Evolutionary conservation across 2,329 filamentous ascomycete species (phyloP), one percentile per base, ranked within the genome.

Genomic region (Tolypocladium tundrense): DNA sequence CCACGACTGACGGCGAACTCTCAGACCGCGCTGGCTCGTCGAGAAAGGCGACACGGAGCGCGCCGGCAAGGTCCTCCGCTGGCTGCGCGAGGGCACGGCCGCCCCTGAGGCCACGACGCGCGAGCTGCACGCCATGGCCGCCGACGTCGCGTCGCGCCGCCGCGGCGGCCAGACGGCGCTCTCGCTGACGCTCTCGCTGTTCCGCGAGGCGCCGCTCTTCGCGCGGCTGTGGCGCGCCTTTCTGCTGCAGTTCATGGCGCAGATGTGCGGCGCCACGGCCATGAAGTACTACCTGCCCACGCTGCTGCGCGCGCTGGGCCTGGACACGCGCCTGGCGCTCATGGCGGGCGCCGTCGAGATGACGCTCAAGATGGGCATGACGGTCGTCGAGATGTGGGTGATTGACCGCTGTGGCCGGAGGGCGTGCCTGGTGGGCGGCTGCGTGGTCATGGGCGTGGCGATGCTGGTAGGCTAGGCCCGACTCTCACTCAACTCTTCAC

Each of bases 231-330:
- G 82, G 82, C 75, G 81, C 21, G 80, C 80, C 1, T 75, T 79
- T 0, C 68, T 83, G 1, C 71, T 84, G 6, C 81, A 84, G 65
- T 84, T 84, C 67, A 80, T 84, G 78, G 78, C 79, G 0, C 80
- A 83, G 62, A 80, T 84, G 78, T 83, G 79, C 61, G 81, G 82
- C 24, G 80, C 80, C 16, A 80, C 80, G 0, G 80, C 80, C 3
- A 83, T 84, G 73, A 84, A 84, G 63, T 84, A 84, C 62, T 84
- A 84, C 62, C 73, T 84, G 0, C 81, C 81, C 0, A 77, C 75
- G 0, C 77, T 83, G 10, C 78, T 84, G 59, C 67, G 73, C 55
- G 75, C 75, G 3, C 69, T 84, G 1, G 81, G 82, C 0, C 67
- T 84, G 1, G 69, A 71, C 42, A 75, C 74, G 7, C 73, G 77